Percentiles rank a stretch among this genome's conserved stretches.
Evolutionary conservation across 2,329 filamentous ascomycete species (phyloP).

Genomic region (Monosporascus cannonballus): DNA sequence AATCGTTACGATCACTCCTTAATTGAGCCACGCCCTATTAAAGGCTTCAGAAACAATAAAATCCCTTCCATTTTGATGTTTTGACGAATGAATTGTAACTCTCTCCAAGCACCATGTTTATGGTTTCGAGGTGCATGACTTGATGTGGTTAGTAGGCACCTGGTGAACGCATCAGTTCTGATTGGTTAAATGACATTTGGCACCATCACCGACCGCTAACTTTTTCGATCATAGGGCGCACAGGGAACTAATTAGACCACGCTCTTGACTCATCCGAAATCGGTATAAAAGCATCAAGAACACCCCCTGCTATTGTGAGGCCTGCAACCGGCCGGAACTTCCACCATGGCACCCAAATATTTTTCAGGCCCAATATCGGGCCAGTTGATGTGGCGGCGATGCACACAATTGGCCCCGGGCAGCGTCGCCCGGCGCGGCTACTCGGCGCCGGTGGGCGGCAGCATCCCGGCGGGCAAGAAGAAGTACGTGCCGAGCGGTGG

Average conservation of each 20-base stretch:
- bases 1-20: too few species aligned
- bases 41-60: too few species aligned
- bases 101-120: too few species aligned
- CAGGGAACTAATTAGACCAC: too few species aligned
- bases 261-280: neutral
- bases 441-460: constrained; percentile 50
- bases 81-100: too few species aligned
- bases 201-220: neutral
- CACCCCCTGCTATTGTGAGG: neutral
- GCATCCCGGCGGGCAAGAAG: constrained; percentile 71
- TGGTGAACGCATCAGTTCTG: too few species aligned
- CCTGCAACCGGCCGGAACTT: neutral
- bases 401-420: constrained; percentile 5
- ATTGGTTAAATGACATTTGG: neutral
- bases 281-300: neutral
- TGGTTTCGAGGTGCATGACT: too few species aligned
- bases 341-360: neutral
- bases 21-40: too few species aligned
- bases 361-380: neutral
- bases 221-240: neutral
- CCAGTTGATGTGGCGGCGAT: neutral
- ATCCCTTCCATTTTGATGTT: too few species aligned
- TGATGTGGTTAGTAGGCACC: too few species aligned
- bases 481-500: constrained; percentile 85
- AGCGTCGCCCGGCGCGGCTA: constrained; percentile 32